Conservation (phyloP, 306 rosid genomes). For the Carpinus viminea region DNA sequence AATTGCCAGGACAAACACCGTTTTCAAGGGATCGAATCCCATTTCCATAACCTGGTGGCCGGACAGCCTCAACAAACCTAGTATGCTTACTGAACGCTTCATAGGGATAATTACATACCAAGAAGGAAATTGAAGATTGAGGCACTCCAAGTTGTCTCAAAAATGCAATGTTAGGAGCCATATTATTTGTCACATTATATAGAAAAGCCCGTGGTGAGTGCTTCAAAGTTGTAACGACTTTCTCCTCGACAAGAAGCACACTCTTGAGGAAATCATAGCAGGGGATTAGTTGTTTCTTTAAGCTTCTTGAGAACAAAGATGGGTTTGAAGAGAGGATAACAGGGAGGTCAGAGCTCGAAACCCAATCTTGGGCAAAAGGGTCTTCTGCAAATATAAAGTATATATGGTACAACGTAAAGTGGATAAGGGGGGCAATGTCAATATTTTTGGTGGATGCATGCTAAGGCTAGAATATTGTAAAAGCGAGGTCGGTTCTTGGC, state of each 20-base stretch:
- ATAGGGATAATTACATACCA: not conserved
- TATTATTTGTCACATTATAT: not conserved
- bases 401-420: not conserved
- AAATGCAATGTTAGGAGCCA: slow-evolving; percentile 23
- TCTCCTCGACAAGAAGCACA: not conserved
- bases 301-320: slow-evolving; percentile 3
- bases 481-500: no score
- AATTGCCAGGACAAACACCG: slow-evolving; percentile 20
- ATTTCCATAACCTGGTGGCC: slow-evolving; percentile 11
- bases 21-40: slow-evolving; percentile 22
- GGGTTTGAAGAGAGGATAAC: not conserved
- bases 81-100: not conserved
- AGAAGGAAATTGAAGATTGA: not conserved
- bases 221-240: slow-evolving; percentile 8
- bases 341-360: slow-evolving; percentile 26
- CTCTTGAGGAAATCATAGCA: slow-evolving; percentile 24
- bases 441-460: no score
- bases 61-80: slow-evolving; percentile 7
- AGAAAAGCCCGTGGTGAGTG: not conserved
- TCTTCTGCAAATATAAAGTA: no score
- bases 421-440: no score
- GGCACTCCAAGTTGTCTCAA: slow-evolving; percentile 18
- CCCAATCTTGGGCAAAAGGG: slow-evolving; percentile 34
- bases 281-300: slow-evolving; percentile 26
- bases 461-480: no score